Conservation (phyloP, 176 grass and related monocot genomes). For the Oryza meridionalis region DNA sequence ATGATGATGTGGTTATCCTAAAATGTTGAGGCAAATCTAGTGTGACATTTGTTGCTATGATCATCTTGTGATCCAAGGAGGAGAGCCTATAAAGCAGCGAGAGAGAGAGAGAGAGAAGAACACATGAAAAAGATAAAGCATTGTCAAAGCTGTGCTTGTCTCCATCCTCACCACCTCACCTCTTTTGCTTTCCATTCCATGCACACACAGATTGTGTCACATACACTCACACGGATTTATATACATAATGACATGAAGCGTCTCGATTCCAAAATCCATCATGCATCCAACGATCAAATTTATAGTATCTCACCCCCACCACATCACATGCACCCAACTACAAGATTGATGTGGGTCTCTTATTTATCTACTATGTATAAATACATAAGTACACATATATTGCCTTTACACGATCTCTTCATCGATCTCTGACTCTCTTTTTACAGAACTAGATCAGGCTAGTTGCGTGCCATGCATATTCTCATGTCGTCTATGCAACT, state of each 20-base stretch:
- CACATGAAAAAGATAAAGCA: slow-evolving; percentile 68
- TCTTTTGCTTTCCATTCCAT: slow-evolving; percentile 63
- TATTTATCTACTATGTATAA: slow-evolving; percentile 36
- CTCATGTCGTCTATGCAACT: slow-evolving; percentile 58
- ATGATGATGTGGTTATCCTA: slow-evolving; percentile 19
- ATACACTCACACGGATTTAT: not conserved
- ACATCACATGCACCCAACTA: slow-evolving; percentile 61
- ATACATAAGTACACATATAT: slow-evolving; percentile 30
- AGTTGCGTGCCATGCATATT: slow-evolving; percentile 58
- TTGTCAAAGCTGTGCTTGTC: slow-evolving; percentile 59
- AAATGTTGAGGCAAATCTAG: slow-evolving; percentile 28
- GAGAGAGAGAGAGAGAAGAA: slow-evolving; percentile 10
- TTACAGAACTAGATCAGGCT: slow-evolving; percentile 47
- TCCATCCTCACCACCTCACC: slow-evolving; percentile 53
- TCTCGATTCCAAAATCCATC: not conserved
- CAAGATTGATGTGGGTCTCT: slow-evolving; percentile 30
- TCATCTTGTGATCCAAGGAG: slow-evolving; percentile 36
- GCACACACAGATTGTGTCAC: slow-evolving; percentile 35
- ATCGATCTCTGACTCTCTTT: slow-evolving; percentile 26
- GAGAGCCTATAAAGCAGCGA: slow-evolving; percentile 34
- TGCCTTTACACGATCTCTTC: slow-evolving; percentile 62
- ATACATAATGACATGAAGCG: not conserved
- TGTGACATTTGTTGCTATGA: slow-evolving; percentile 24
- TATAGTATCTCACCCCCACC: not conserved
- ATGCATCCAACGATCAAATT: slow-evolving; percentile 5